Conservation (phyloP, 129 eudicot genomes). For the Heracleum sosnowskyi region DNA sequence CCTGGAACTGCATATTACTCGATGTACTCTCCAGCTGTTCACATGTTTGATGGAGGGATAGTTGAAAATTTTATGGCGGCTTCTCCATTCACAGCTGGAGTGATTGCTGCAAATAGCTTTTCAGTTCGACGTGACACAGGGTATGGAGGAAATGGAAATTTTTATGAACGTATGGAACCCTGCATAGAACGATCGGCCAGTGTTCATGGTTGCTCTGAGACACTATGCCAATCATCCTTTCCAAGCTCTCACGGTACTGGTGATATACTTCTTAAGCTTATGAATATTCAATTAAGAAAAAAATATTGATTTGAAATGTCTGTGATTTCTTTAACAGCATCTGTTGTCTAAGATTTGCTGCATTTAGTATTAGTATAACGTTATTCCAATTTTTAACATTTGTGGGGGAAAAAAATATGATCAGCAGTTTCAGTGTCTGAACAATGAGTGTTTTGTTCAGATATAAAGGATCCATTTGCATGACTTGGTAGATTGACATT, state of each 20-base stretch:
- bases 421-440: neutral
- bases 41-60: conserved; percentile 48
- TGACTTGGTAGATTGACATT: neutral
- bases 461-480: too few relatives aligned
- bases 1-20: conserved; percentile 53
- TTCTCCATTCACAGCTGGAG: conserved; percentile 53
- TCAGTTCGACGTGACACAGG: conserved; percentile 24
- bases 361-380: neutral
- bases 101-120: conserved; percentile 31
- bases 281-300: neutral
- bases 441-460: neutral
- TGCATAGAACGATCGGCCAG: conserved; percentile 80
- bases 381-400: neutral
- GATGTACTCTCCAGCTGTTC: conserved; percentile 55
- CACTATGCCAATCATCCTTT: conserved; percentile 35
- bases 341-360: neutral
- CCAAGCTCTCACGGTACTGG: conserved; percentile 47
- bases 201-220: conserved; percentile 71
- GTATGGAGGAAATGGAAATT: conserved; percentile 31
- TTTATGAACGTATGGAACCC: conserved; percentile 48
- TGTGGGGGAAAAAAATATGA: neutral
- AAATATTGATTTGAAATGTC: neutral
- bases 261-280: conserved; percentile 8
- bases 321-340: neutral
- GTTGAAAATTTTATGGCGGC: conserved; percentile 36